Evolutionary conservation across 768 basidiomycete genomes (phyloP).

Genomic region (Boletus subparvulus): DNA sequence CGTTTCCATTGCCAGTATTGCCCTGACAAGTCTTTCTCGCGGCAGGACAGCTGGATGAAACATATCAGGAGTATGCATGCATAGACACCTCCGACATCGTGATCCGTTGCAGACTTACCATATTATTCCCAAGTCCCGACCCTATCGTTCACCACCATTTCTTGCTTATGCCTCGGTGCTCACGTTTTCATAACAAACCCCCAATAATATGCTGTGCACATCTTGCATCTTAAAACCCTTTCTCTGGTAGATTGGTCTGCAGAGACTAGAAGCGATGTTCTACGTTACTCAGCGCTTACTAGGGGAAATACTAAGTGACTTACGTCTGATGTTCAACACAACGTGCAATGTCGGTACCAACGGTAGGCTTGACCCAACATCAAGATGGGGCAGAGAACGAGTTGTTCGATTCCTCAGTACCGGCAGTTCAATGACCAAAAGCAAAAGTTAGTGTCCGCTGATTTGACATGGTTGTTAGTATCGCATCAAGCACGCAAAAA

Average conservation of each 20-base stretch:
- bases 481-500: neutral
- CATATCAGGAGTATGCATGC: slow-evolving; percentile 17
- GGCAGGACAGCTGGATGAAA: slow-evolving; percentile 13
- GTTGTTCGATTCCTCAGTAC: neutral
- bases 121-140: neutral
- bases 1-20: slow-evolving; percentile 19
- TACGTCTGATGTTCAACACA: neutral
- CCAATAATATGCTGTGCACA: neutral
- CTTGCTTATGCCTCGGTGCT: neutral
- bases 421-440: neutral
- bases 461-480: neutral
- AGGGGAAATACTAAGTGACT: neutral
- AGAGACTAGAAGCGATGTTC: neutral
- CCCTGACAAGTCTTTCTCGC: slow-evolving; percentile 20
- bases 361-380: neutral
- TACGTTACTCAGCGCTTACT: neutral
- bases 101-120: neutral
- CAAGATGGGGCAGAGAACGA: no score
- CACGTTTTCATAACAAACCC: neutral
- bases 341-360: no score
- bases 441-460: neutral
- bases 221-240: neutral
- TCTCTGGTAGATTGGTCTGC: neutral
- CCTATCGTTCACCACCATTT: neutral
- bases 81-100: neutral